Evolutionary conservation across 495 filamentous ascomycete genomes (phyloP).

Genomic region (Entonaema liquescens): DNA sequence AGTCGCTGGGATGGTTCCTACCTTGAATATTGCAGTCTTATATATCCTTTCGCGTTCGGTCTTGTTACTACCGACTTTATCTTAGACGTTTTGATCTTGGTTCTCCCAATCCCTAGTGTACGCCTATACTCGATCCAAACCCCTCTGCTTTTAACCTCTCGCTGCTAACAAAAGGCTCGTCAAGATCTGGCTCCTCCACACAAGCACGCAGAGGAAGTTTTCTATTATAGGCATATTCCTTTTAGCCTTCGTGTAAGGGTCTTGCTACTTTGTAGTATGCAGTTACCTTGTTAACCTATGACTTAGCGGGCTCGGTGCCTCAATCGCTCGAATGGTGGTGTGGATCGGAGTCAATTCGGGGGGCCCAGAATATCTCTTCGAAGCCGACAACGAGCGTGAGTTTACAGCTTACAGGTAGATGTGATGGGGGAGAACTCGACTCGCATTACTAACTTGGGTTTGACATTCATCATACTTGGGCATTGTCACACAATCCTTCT

Average conservation of each 20-base stretch:
- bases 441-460: too few relatives aligned
- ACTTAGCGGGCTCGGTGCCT: not conserved
- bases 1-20: not conserved
- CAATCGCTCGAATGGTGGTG: not conserved
- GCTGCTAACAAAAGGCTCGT: too few relatives aligned
- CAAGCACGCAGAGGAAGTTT: not conserved
- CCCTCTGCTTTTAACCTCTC: too few relatives aligned
- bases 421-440: too few relatives aligned
- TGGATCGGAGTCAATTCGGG: not conserved
- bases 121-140: too few relatives aligned
- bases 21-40: not conserved
- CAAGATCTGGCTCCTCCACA: not conserved
- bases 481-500: not conserved
- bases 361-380: not conserved
- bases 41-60: not conserved
- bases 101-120: too few relatives aligned
- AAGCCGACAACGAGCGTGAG: not conserved
- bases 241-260: not conserved
- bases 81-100: not conserved
- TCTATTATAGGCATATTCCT: not conserved
- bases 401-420: not conserved
- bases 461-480: not conserved
- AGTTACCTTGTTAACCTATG: not conserved
- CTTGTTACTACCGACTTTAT: not conserved
- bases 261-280: not conserved